Evolutionary conservation across 1,284 basidiomycete species (phyloP).

Genomic region (Mycosarcoma mackinlayi): DNA sequence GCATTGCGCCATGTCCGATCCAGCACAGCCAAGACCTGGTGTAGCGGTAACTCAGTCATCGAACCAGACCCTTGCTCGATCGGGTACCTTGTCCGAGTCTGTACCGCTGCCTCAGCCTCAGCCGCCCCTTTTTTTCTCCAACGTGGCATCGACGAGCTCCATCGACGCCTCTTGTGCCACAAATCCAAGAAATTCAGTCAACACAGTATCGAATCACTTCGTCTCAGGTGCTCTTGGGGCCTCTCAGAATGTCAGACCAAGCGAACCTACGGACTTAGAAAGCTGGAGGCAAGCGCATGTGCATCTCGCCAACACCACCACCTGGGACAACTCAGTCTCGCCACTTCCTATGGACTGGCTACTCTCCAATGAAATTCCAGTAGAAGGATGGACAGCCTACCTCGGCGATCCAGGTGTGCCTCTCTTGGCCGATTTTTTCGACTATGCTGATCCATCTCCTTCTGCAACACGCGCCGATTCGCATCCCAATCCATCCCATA

Average conservation of each 20-base stretch:
- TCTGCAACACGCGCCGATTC: background rate
- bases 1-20: too few species aligned
- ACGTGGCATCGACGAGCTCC: too few species aligned
- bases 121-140: too few species aligned
- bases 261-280: background rate
- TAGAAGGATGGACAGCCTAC: constrained; percentile 5
- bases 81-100: too few species aligned
- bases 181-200: background rate
- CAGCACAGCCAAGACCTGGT: background rate
- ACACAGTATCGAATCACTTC: background rate
- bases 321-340: background rate
- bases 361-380: background rate
- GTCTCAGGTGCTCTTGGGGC: background rate
- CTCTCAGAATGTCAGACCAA: background rate
- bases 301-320: background rate
- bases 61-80: too few species aligned
- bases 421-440: background rate
- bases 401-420: constrained; percentile 10
- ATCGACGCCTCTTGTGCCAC: too few species aligned
- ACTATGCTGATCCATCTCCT: background rate
- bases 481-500: background rate
- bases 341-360: constrained; percentile 7
- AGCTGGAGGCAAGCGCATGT: background rate
- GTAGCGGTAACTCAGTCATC: too few species aligned
- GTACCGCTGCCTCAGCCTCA: too few species aligned